Base-by-base conservation (phyloP, 2,329 filamentous ascomycete genomes). In the Cryphonectria parasitica region DNA sequence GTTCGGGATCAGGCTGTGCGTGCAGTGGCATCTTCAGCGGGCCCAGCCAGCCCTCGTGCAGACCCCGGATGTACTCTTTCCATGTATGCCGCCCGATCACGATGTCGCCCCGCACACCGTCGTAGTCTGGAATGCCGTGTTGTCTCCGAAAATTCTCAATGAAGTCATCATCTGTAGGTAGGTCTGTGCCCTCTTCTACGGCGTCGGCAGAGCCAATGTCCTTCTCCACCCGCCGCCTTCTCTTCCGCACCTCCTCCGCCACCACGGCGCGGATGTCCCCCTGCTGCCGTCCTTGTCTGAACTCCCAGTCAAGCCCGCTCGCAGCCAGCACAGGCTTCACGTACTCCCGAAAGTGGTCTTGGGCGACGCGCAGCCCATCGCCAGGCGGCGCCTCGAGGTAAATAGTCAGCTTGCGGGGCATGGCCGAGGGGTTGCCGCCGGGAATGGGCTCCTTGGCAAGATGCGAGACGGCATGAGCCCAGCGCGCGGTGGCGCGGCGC, bases 11-110 rank as follows among this genome's bases (percentile, higher is more conserved):
- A 11, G 71, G 71, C 58, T 70, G 76, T 66, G 73, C 78, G 68
- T 82, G 78, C 39, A 79, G 76, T 1, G 92, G 91, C 69, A 89
- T 81, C 71, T 91, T 88, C 60, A 97, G 83, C 10, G 96, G 94
- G 0, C 96, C 95, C 34, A 99, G 83, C 95, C 96, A 99, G 69
- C 96, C 96, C 82, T 99, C 96, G 79, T 99, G 96, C 74, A 98
- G 78, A 62, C 96, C 96, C 71, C 95, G 88, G 34, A 98, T 84
- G 79, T 98, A 99, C 82, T 99, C 96, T 82, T 98, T 99, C 96
- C 96, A 99, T 13, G 95, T 91, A 79, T 98, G 92, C 69, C 95
- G 86, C 17, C 96, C 96, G 76, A 99, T 89, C 25, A 98, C 90
- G 66, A 99, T 86, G 78, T 98, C 95, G 61, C 96, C 96, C 73